Percentiles rank a stretch among this genome's conserved stretches.
phyloP scores from a whole-genome alignment of 2,329 filamentous ascomycete genomes.

The Rutstroemia sydowiana region DNA sequence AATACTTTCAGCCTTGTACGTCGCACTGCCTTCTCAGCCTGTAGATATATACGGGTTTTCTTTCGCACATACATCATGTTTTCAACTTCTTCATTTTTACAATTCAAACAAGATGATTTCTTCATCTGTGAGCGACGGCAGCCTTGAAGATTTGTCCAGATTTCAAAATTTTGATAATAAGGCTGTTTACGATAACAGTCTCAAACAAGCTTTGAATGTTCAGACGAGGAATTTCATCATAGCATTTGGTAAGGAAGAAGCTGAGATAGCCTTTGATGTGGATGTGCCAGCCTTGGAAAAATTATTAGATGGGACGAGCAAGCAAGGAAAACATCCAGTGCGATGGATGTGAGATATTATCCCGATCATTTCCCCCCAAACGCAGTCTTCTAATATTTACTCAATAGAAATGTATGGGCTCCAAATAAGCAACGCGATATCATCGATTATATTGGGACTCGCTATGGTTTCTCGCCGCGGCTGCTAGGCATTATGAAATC shows the following conservation, averaged over 20 bases:
- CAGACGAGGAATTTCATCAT: conserved; percentile 53
- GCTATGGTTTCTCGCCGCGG: conserved; percentile 63
- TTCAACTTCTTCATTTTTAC: not conserved
- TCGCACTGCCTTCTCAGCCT: not conserved
- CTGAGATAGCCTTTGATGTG: conserved; percentile 50
- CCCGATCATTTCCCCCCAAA: not conserved
- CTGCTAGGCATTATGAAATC: conserved; percentile 57
- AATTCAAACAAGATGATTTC: not conserved
- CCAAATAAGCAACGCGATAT: conserved; percentile 51
- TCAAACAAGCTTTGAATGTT: conserved; percentile 34
- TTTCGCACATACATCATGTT: conserved; percentile 3
- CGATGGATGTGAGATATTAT: conserved; percentile 58
- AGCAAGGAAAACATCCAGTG: conserved; percentile 38
- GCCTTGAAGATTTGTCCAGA: not conserved
- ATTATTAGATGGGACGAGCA: conserved; percentile 32
- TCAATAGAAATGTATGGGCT: conserved; percentile 58
- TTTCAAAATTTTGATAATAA: conserved; percentile 44
- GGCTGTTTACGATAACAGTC: conserved; percentile 38
- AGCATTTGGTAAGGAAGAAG: conserved; percentile 51
- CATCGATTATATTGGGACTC: conserved; percentile 47
- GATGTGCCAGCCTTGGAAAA: conserved; percentile 34
- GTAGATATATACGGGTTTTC: not conserved
- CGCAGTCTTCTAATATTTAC: conserved; percentile 8
- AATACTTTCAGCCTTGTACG: conserved; percentile 7
- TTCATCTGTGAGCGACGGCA: conserved; percentile 15